A percentile compares a stretch with the other conserved stretches of the same genome.
phyloP scores from a whole-genome alignment of 352 stramenopile genomes.

The Pythium aphanidermatum region DNA sequence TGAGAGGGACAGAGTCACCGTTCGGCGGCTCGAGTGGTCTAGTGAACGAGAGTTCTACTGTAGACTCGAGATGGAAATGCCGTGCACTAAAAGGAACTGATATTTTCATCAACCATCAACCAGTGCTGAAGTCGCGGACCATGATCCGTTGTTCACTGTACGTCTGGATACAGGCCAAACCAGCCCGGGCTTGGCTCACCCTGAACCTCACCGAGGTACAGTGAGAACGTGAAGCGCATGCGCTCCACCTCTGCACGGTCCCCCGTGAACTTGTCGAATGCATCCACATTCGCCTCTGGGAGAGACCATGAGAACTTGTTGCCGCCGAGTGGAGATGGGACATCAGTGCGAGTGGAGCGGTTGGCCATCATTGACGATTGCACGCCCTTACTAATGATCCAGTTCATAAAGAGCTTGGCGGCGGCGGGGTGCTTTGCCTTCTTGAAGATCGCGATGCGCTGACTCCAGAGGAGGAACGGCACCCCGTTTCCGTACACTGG shows the following conservation, averaged over 20 bases:
- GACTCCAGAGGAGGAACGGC: conserved; percentile 37
- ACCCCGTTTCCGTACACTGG: conserved; percentile 22
- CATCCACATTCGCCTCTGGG: conserved; percentile 20
- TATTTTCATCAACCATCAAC: too few relatives aligned
- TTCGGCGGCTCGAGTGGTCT: too few relatives aligned
- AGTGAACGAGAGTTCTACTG: too few relatives aligned
- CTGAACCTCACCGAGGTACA: conserved; percentile 55
- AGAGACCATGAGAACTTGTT: conserved; percentile 27
- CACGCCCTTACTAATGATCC: conserved; percentile 28
- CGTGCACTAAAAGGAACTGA: too few relatives aligned
- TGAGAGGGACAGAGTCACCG: too few relatives aligned
- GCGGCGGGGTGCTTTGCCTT: conserved; percentile 44
- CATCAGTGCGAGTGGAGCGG: conserved; percentile 29
- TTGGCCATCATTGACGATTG: conserved; percentile 24
- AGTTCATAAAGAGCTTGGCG: conserved; percentile 58
- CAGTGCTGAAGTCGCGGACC: too few relatives aligned
- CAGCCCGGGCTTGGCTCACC: conserved; percentile 30
- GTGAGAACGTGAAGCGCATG: conserved; percentile 31
- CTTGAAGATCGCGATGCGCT: conserved; percentile 51
- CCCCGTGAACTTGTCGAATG: conserved; percentile 43
- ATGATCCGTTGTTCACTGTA: too few relatives aligned
- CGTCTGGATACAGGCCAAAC: conserved; percentile 20
- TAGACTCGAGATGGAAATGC: too few relatives aligned
- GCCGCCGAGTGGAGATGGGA: conserved; percentile 23
- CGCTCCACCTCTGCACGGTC: conserved; percentile 37